These are phyloP conservation scores for Collariella sp. DNA, from an alignment of 495 filamentous ascomycete species.

Conservation along the genomic window DNA sequence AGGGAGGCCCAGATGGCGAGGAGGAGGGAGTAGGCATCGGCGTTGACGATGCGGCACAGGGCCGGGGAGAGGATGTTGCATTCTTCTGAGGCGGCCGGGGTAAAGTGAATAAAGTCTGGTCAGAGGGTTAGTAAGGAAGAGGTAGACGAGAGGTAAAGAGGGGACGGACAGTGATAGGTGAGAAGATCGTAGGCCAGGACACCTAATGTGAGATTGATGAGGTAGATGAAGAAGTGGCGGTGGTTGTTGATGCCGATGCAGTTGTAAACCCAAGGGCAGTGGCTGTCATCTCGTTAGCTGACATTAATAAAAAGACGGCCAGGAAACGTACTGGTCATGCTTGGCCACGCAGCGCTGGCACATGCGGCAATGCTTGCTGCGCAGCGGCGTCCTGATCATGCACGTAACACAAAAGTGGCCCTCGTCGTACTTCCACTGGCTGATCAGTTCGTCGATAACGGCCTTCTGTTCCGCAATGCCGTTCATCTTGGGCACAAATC, in stretches of 20 bases:
- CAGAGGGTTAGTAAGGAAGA: background rate
- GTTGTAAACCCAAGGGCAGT: slow-evolving; percentile 97
- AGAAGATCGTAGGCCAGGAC: slow-evolving; percentile 54
- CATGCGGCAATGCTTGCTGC: slow-evolving; percentile 89
- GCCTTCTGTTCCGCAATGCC: slow-evolving; percentile 81
- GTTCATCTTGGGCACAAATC: slow-evolving; percentile 86
- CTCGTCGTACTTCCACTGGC: slow-evolving; percentile 83
- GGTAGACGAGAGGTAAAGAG: slow-evolving; percentile 5
- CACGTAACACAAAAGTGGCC: slow-evolving; percentile 87
- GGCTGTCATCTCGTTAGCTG: slow-evolving; percentile 52
- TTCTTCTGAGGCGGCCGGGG: slow-evolving; percentile 29
- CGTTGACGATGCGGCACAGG: slow-evolving; percentile 63
- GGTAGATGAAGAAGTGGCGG: slow-evolving; percentile 87
- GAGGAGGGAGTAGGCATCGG: slow-evolving; percentile 76
- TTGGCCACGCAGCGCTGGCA: slow-evolving; percentile 91
- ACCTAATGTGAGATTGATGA: slow-evolving; percentile 65
- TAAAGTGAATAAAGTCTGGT: slow-evolving; percentile 29
- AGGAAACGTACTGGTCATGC: slow-evolving; percentile 80
- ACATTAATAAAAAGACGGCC: background rate
- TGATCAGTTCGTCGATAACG: slow-evolving; percentile 74
- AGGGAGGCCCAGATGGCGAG: slow-evolving; percentile 67
- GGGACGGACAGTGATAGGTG: slow-evolving; percentile 32
- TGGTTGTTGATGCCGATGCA: slow-evolving; percentile 93
- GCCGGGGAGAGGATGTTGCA: slow-evolving; percentile 70
- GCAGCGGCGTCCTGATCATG: slow-evolving; percentile 83